phyloP scores from a whole-genome alignment of 345 rosid species.

The Moricandia arvensis region DNA sequence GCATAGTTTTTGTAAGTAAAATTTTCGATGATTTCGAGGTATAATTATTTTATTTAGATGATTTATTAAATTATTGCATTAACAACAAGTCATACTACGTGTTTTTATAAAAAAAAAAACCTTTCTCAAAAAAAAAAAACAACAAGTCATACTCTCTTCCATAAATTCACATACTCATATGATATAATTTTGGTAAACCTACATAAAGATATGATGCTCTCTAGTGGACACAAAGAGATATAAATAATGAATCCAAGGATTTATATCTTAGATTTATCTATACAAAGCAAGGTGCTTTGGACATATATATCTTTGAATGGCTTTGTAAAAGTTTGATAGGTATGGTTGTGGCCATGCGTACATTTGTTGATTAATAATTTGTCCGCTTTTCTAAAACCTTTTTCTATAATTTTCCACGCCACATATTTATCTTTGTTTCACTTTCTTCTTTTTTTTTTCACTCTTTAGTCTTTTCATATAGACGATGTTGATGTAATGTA shows the following conservation, averaged over 20 bases:
- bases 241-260: background rate
- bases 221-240: constrained; percentile 2
- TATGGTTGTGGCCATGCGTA: constrained; percentile 30
- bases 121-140: background rate
- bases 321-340: constrained; percentile 19
- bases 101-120: too few relatives aligned
- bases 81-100: too few relatives aligned
- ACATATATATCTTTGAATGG: constrained; percentile 6
- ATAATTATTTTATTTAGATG: background rate
- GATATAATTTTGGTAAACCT: background rate
- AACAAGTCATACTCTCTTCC: background rate
- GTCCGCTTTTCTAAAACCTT: background rate
- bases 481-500: background rate
- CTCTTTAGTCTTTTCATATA: background rate
- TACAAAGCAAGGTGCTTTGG: background rate
- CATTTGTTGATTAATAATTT: constrained; percentile 2
- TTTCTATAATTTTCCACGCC: constrained; percentile 20
- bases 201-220: background rate
- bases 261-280: background rate
- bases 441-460: constrained; percentile 1
- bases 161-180: background rate
- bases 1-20: background rate
- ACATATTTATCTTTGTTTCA: constrained; percentile 28
- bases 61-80: too few relatives aligned
- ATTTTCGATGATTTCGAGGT: constrained; percentile 17